Percentiles rank a stretch among this genome's conserved stretches.
Conservation (phyloP, 306 rosid species). For the Sophora flavescens region DNA sequence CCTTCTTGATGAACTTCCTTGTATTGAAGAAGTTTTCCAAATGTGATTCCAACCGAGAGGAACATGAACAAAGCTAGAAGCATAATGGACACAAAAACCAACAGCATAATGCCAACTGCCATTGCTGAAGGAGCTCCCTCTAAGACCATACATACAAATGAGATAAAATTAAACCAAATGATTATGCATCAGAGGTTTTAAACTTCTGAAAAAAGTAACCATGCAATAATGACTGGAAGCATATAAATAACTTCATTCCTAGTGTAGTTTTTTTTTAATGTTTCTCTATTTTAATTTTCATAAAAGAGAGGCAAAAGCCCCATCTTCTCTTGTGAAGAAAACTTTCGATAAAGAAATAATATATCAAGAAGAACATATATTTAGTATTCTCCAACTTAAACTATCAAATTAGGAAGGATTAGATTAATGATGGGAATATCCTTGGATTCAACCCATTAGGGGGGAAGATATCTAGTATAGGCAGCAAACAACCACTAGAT, state of each 20-base stretch:
- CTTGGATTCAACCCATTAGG: not conserved
- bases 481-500: not conserved
- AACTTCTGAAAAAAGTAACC: slow-evolving; percentile 21
- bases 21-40: slow-evolving; percentile 88
- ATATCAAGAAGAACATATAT: not conserved
- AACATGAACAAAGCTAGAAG: slow-evolving; percentile 78
- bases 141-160: slow-evolving; percentile 48
- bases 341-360: not conserved
- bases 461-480: not conserved
- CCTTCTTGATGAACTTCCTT: slow-evolving; percentile 94
- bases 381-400: too few species aligned
- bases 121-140: slow-evolving; percentile 66
- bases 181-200: not conserved
- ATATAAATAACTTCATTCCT: slow-evolving; percentile 11
- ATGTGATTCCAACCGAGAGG: slow-evolving; percentile 86
- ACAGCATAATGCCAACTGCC: slow-evolving; percentile 72
- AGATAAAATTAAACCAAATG: slow-evolving; percentile 12
- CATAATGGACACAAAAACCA: slow-evolving; percentile 52
- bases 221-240: slow-evolving; percentile 1
- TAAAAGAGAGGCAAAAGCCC: not conserved
- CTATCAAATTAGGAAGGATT: not conserved
- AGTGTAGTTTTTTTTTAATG: not conserved
- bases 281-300: not conserved
- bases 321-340: slow-evolving; percentile 9
- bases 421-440: not conserved